A percentile compares a stretch with the other conserved stretches of the same genome.
Evolutionary conservation across 257 asterid species (phyloP).

Genomic region (Gardenia jasminoides): DNA sequence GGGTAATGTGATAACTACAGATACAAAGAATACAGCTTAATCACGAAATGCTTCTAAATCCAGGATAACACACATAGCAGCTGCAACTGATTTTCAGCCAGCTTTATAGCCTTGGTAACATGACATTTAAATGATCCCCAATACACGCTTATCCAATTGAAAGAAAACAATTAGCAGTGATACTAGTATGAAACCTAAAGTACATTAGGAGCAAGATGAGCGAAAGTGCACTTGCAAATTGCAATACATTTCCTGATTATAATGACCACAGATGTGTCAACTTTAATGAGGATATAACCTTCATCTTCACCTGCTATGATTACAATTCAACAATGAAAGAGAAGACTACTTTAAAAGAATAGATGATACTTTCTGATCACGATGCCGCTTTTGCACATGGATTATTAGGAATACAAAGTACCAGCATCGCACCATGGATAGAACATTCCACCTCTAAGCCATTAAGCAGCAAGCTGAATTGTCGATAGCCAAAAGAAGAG

Average conservation of each 20-base stretch:
- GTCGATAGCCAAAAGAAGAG: background rate
- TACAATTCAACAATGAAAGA: background rate
- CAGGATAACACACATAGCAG: background rate
- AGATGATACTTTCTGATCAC: background rate
- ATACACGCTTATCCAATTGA: background rate
- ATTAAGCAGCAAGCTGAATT: background rate
- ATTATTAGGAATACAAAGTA: background rate
- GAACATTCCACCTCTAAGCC: background rate
- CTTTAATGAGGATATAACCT: background rate
- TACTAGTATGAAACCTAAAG: background rate
- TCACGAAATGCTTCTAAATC: background rate
- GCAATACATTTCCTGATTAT: background rate
- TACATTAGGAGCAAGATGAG: background rate
- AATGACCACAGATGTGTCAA: conserved; percentile 4
- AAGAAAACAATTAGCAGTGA: background rate
- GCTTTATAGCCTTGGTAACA: background rate
- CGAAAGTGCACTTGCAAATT: background rate
- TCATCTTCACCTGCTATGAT: background rate
- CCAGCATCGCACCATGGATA: background rate
- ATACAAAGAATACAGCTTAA: background rate
- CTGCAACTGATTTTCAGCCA: background rate
- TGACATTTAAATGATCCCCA: background rate
- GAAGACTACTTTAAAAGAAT: background rate
- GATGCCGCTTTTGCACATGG: background rate
- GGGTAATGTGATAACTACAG: background rate